Evolutionary conservation across 805 yeast species (phyloP), one percentile per base, ranked within the genome.

Genomic region (Sugiyamaella marilandica): DNA sequence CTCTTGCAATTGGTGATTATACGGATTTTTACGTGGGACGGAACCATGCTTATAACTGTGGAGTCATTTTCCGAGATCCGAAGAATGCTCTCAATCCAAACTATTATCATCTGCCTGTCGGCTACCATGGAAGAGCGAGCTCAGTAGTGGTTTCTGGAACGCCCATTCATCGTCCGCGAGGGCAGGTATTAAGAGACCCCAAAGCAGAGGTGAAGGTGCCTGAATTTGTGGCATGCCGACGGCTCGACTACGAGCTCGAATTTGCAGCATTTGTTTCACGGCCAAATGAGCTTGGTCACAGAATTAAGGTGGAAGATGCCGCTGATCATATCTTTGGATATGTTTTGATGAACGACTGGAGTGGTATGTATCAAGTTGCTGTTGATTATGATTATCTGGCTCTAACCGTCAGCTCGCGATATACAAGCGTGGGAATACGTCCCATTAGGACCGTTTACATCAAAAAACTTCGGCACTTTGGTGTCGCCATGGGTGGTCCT

Each of bases 381-480:
- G 10, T 19, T 41, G 29, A 16, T 18, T 32, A 5, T 29, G 21
- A 16, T 34, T 31, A 8, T 39, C 21, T 10, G 32, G 14, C 29
- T 45, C 14, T 32, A 33, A 21, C 32, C 11, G 8, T 31, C 58
- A 19, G 63, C 65, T 4, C 41, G 65, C 39, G 65, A 62, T 34
- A 47, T 62, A 31, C 65, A 62, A 44, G 60, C 62, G 3, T 62
- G 65, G 65, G 65, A 62, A 32, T 59, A 58, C 31, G 61, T 59
- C 9, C 65, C 65, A 2, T 58, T 62, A 7, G 65, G 65, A 1
- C 65, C 65, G 2, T 62, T 61, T 47, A 47, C 60, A 11, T 57
- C 61, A 2, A 62, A 62, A 51, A 62, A 60, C 47, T 62, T 62
- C 29, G 63, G 59, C 18, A 62, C 65, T 1, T 52, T 62, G 8